phyloP scores from a whole-genome alignment of 805 yeast species.

The Ogataea salicorniae region DNA sequence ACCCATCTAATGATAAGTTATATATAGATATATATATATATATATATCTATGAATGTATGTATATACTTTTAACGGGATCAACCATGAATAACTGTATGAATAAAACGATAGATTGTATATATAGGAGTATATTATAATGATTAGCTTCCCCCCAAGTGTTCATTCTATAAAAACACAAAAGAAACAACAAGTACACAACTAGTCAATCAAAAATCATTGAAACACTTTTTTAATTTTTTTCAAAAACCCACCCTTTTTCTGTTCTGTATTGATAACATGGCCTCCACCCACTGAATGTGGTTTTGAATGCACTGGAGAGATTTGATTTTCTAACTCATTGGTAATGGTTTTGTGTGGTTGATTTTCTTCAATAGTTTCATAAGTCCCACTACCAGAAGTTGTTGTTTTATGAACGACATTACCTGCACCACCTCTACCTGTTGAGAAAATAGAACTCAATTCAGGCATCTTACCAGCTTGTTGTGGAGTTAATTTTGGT shows the following conservation, averaged over 20 bases:
- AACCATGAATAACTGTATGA: background rate
- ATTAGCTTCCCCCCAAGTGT: no score
- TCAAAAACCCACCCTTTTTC: conserved; percentile 9
- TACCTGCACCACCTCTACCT: conserved; percentile 57
- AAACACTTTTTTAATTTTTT: conserved; percentile 18
- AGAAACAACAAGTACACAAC: conserved; percentile 17
- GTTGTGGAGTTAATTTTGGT: conserved; percentile 36
- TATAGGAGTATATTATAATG: background rate
- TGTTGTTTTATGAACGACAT: conserved; percentile 30
- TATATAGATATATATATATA: no score
- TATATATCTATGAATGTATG: no score
- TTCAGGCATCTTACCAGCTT: conserved; percentile 10
- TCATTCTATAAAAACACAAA: conserved; percentile 2
- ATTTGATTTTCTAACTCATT: conserved; percentile 42
- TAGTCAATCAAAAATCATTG: conserved; percentile 11
- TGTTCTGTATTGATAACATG: conserved; percentile 1
- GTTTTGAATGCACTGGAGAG: conserved; percentile 24
- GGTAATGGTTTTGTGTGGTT: conserved; percentile 23
- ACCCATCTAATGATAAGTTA: no score
- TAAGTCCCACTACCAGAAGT: conserved; percentile 8
- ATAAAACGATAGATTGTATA: background rate
- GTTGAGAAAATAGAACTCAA: conserved; percentile 40
- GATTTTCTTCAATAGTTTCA: conserved; percentile 7
- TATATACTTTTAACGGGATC: no score
- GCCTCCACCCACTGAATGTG: background rate